phyloP scores from a whole-genome alignment of 257 asterid genomes.

The Fraxinus quadrangulata region DNA sequence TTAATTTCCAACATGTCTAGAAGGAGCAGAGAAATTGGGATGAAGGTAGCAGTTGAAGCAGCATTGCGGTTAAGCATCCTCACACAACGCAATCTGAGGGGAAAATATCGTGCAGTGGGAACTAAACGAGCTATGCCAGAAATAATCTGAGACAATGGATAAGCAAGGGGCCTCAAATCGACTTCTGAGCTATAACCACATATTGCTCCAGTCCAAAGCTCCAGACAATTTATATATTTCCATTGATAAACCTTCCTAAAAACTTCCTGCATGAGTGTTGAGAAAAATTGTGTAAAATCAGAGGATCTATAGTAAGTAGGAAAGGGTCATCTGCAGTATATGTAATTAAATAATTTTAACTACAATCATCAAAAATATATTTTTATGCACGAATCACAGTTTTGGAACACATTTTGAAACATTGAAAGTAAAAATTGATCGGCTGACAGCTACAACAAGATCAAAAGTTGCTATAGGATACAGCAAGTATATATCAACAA shows the following conservation, averaged over 20 bases:
- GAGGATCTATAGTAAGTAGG: neutral
- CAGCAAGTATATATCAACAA: neutral
- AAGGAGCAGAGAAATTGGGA: slow-evolving; percentile 83
- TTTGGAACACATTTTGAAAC: neutral
- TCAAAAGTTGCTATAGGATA: neutral
- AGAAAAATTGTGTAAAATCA: slow-evolving; percentile 13
- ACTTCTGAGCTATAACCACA: slow-evolving; percentile 77
- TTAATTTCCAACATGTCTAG: slow-evolving; percentile 87
- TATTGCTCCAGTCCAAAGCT: slow-evolving; percentile 94
- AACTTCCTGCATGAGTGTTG: slow-evolving; percentile 52
- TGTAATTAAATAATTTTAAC: neutral
- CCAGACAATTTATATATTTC: slow-evolving; percentile 89
- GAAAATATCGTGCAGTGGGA: slow-evolving; percentile 85
- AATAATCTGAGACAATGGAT: slow-evolving; percentile 87
- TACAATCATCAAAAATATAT: slow-evolving; percentile 2
- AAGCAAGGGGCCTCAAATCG: slow-evolving; percentile 81
- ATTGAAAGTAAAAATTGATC: neutral
- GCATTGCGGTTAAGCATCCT: slow-evolving; percentile 87
- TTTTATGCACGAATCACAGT: neutral
- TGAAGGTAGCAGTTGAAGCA: slow-evolving; percentile 68
- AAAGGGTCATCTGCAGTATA: neutral
- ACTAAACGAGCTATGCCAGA: slow-evolving; percentile 87
- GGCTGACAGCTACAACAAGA: slow-evolving; percentile 5
- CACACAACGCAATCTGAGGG: slow-evolving; percentile 91
- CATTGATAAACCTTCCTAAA: slow-evolving; percentile 91